Conservation (phyloP, 163 green algal species). For the Chlorella variabilis region DNA sequence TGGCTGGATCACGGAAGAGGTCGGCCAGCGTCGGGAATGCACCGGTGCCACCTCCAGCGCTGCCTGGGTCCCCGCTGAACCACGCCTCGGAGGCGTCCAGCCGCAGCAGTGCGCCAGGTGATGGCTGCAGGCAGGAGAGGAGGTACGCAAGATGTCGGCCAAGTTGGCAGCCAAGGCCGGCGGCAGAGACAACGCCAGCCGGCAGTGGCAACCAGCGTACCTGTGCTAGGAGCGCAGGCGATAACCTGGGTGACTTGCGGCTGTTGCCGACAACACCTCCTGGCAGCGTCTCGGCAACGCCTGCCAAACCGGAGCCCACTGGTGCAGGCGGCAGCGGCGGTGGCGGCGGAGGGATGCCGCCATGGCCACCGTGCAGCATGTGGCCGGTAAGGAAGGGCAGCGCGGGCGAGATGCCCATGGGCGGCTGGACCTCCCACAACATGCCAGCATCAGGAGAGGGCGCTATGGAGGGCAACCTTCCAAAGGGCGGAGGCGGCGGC, state of each 20-base stretch:
- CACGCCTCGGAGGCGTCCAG: constrained; percentile 12
- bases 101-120: constrained; percentile 4
- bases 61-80: not conserved
- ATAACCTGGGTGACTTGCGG: constrained; percentile 19
- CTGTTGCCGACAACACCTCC: not conserved
- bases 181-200: not conserved
- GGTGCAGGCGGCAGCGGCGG: not conserved
- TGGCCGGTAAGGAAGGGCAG: constrained; percentile 24
- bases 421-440: constrained; percentile 15
- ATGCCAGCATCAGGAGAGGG: constrained; percentile 25
- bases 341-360: constrained; percentile 3
- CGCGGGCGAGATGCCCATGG: constrained; percentile 10
- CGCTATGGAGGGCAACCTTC: not conserved
- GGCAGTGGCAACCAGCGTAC: not conserved
- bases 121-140: constrained; percentile 1
- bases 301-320: not conserved
- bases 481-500: not conserved
- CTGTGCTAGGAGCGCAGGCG: constrained; percentile 10
- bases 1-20: constrained; percentile 1
- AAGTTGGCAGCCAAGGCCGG: too few species aligned
- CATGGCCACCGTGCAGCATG: not conserved
- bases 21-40: constrained; percentile 3
- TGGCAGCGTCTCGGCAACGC: not conserved
- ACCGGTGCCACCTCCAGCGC: not conserved
- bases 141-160: not conserved